phyloP scores from a whole-genome alignment of 768 basidiomycete species.

The Megacollybia marginata region DNA sequence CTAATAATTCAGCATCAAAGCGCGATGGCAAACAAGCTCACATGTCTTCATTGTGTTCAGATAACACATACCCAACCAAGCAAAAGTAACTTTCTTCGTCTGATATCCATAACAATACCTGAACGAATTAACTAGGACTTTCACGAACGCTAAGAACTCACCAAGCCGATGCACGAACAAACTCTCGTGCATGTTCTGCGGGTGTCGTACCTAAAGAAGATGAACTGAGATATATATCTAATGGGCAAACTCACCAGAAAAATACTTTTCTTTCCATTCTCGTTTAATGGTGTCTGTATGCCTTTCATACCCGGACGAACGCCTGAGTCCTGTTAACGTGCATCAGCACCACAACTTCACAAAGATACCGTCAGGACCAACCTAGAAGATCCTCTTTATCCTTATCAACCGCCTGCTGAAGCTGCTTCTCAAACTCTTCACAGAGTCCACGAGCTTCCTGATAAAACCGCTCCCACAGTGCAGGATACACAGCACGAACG shows the following conservation, averaged over 20 bases:
- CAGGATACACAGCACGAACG: not conserved
- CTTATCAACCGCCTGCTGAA: not conserved
- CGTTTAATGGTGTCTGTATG: not conserved
- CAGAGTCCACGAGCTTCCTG: not conserved
- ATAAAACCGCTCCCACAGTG: not conserved
- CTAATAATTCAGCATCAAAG: too few species aligned
- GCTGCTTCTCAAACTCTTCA: not conserved
- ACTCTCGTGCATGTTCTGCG: not conserved
- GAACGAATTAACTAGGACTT: not conserved
- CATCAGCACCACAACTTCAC: too few species aligned
- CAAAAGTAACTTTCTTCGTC: constrained; percentile 9
- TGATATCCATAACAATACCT: constrained; percentile 12
- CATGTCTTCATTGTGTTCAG: constrained; percentile 10
- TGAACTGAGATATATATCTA: not conserved
- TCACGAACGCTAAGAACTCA: not conserved
- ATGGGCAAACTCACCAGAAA: not conserved
- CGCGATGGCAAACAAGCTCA: not conserved
- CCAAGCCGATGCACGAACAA: constrained; percentile 12
- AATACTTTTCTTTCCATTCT: not conserved
- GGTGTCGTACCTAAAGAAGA: not conserved
- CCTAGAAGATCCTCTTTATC: not conserved
- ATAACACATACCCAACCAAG: constrained; percentile 10
- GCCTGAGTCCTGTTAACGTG: too few species aligned
- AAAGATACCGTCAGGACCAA: not conserved
- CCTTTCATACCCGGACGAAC: not conserved